These are phyloP conservation scores for Gossypium davidsonii DNA, from an alignment of 441 rosid species.

Conservation along the genomic window DNA sequence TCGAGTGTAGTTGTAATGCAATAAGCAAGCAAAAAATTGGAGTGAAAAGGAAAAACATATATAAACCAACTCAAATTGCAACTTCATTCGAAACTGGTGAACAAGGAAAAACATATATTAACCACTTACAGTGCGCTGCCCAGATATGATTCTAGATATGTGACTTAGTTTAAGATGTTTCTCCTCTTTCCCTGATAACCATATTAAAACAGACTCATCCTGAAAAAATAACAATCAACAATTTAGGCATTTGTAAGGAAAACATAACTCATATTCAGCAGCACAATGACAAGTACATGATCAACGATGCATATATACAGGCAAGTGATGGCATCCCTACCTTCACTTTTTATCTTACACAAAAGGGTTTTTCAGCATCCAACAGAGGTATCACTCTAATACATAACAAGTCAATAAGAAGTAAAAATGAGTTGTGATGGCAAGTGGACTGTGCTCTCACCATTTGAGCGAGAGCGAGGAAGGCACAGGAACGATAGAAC, in stretches of 20 bases:
- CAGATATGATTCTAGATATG: slow-evolving; percentile 82
- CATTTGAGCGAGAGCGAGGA: not conserved
- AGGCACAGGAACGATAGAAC: not conserved
- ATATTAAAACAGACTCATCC: slow-evolving; percentile 94
- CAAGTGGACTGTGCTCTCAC: not conserved
- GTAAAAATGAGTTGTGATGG: not conserved
- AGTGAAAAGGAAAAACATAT: not conserved
- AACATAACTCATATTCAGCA: not conserved
- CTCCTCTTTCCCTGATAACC: slow-evolving; percentile 95
- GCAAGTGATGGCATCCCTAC: not conserved
- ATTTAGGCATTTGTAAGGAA: slow-evolving; percentile 11
- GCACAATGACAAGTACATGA: not conserved
- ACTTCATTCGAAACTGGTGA: not conserved
- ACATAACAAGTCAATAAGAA: not conserved
- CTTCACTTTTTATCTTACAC: not conserved
- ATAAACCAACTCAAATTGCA: not conserved
- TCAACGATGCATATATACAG: not conserved
- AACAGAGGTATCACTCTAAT: not conserved
- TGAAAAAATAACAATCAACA: slow-evolving; percentile 33
- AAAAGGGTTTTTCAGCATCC: not conserved
- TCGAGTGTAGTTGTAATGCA: not conserved
- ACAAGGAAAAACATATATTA: not conserved
- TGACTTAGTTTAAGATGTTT: slow-evolving; percentile 87
- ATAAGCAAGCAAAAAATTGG: not conserved
- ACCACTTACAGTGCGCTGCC: slow-evolving; percentile 92